These are phyloP conservation scores for Sporothrix schenckii DNA, from an alignment of 2,329 filamentous ascomycete genomes.

Conservation along the genomic window DNA sequence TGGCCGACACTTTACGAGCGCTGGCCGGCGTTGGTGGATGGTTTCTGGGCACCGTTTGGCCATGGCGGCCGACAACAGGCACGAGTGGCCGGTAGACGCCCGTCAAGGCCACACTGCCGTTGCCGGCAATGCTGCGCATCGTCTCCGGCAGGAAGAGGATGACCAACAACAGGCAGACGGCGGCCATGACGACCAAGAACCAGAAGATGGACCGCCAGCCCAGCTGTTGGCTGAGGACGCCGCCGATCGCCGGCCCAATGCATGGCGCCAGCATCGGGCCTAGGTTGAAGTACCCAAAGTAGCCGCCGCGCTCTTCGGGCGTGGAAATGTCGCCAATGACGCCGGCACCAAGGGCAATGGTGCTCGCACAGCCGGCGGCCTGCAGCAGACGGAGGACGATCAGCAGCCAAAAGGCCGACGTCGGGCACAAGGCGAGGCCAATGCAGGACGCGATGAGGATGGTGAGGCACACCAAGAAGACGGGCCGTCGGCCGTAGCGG, in stretches of 20 bases:
- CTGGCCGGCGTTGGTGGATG: neutral
- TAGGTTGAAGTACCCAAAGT: conserved; percentile 44
- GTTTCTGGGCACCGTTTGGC: neutral
- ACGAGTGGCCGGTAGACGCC: conserved; percentile 37
- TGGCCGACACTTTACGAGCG: conserved; percentile 29
- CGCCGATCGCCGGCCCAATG: conserved; percentile 39
- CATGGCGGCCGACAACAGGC: conserved; percentile 35
- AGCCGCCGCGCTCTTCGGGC: conserved; percentile 42
- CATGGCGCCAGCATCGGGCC: conserved; percentile 41
- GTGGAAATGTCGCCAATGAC: conserved; percentile 44
- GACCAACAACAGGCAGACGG: conserved; percentile 28
- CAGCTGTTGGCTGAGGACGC: conserved; percentile 31
- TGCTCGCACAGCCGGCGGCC: conserved; percentile 44
- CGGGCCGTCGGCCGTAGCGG: conserved; percentile 41
- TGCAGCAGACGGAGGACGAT: conserved; percentile 42
- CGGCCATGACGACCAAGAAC: conserved; percentile 33
- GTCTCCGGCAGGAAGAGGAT: conserved; percentile 49
- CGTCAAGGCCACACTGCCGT: conserved; percentile 37
- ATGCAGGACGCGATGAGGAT: conserved; percentile 43
- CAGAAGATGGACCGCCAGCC: conserved; percentile 35
- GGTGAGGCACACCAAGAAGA: conserved; percentile 41
- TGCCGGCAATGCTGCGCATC: conserved; percentile 39
- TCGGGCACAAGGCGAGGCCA: conserved; percentile 43
- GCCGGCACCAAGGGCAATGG: conserved; percentile 43
- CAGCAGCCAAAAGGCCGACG: conserved; percentile 42